Base-by-base conservation (phyloP, 2,329 filamentous ascomycete genomes). In the Fusarium hainanense region DNA sequence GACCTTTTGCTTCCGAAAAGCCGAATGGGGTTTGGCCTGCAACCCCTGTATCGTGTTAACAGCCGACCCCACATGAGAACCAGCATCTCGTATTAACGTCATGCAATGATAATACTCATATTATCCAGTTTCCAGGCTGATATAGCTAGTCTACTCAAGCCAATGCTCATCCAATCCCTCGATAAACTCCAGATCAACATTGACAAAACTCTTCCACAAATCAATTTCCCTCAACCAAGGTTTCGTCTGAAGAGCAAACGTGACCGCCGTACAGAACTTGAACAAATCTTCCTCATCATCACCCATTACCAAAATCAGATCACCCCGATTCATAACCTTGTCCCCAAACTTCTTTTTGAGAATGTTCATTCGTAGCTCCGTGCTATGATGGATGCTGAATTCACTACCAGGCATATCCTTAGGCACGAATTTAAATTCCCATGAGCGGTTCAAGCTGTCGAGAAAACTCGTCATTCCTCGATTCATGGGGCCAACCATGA, bases 291-390 rank as follows among this genome's bases (percentile, higher is more conserved):
- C 28, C 1, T 48, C 59, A 54, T 72, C 57, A 13, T 63, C 57
- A 0, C 71, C 75, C 74, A 76, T 77, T 8, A 76, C 68, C 3
- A 77, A 58, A n/a, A 77, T 70, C 62, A 77, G 47, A 32, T 76
- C 75, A 0, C 63, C 75, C 2, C 73, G 64, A 25, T 61, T 49
- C 20, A 67, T 34, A 27, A 77, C 71, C 4, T 59, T 58, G n/a
- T 58, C 64, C 6, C 47, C 59, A 60, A 77, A 66, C 52, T 47
- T 30, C 21, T 43, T 37, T 18, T 48, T 58, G 12, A 76, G 23
- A 21, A 66, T 13, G 3, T 71, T 68, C 20, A 77, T 4, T 16
- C 74, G 56, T 7, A 8, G 62, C 3, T 25, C 21, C 2, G 62
- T 58, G 0, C 54, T 54, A 1, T 63, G 34, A 16, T 77, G 75